A percentile compares a stretch with the other conserved stretches of the same genome.
phyloP scores from a whole-genome alignment of 345 rosid genomes.

The Syzygium aromaticum region DNA sequence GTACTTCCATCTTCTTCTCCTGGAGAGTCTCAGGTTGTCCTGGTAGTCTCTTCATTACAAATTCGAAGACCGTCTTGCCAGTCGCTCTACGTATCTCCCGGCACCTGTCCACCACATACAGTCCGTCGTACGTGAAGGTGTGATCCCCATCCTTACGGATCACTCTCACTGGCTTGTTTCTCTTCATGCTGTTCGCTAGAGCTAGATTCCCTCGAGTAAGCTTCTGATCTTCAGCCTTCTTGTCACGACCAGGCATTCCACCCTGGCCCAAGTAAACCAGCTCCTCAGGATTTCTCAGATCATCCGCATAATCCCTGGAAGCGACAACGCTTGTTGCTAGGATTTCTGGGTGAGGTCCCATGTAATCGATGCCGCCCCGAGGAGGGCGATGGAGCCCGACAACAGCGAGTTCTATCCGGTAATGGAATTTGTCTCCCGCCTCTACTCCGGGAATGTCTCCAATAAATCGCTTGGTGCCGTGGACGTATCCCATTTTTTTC shows the following conservation, averaged over 20 bases:
- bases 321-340: constrained; percentile 12
- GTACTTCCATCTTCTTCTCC: neutral
- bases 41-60: neutral
- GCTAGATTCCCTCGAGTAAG: constrained; percentile 11
- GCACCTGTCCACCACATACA: neutral
- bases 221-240: constrained; percentile 11
- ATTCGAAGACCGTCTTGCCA: neutral
- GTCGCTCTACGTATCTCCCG: neutral
- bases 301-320: neutral
- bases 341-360: neutral
- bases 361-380: constrained; percentile 7
- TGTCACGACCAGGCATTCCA: neutral
- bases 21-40: neutral
- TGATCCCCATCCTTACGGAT: neutral
- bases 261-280: constrained; percentile 12
- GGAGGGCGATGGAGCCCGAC: constrained; percentile 7
- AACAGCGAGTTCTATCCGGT: constrained; percentile 3
- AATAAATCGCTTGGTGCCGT: neutral
- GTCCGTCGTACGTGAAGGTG: constrained; percentile 9
- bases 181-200: constrained; percentile 2
- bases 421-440: constrained; percentile 8
- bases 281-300: neutral
- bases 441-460: constrained; percentile 14
- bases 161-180: constrained; percentile 4
- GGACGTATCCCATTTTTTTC: neutral